Evolutionary conservation across 768 basidiomycete genomes (phyloP), one percentile per base, ranked within the genome.

Genomic region (Tulasnella sp.): DNA sequence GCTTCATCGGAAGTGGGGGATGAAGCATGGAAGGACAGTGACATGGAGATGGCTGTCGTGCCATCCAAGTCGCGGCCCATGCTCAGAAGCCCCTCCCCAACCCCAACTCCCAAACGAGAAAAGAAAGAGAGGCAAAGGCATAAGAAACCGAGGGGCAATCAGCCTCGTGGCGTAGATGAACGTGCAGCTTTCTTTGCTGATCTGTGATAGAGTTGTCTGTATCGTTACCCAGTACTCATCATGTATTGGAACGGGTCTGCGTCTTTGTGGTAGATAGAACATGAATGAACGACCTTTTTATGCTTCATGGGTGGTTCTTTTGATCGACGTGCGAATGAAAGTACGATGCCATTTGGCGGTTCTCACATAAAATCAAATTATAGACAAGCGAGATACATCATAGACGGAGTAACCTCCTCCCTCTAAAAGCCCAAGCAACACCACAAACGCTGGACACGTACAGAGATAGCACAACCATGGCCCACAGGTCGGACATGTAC

Each of bases 101-200:
- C 58, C 1, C 31, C 18, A 27, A 12, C 58, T 8, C 58, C 46
- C 46, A 48, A 48, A 21, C 19, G 8, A 16, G 46, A 62, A 34
- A 91, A 90, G 82, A 88, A 86, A 40, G 88, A 88, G 42, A 88
- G 87, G 81, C 89, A 90, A 77, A 85, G 87, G 7, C 82, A 91
- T 76, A 84, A 84, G 44, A 84, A 86, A 36, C 89, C 87, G 83
- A 89, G 87, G 85, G 89, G 89, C 84, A 92, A 90, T 84, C 90
- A 90, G 34, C 88, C 86, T 81, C 91, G 92, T 81, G 86, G 88
- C 75, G 86, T 90, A 34, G 89, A 89, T 42, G 88, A 88, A 5
- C 89, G 91, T 40, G 87, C 87, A 14, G 87, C 89, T 27, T 94
- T 94, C 85, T 94, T 94, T 82, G 88, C 89, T 71, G 92, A 88